These are phyloP conservation scores for Wallacemonas collosoma DNA, from an alignment of 208 protist species.

Conservation along the genomic window DNA sequence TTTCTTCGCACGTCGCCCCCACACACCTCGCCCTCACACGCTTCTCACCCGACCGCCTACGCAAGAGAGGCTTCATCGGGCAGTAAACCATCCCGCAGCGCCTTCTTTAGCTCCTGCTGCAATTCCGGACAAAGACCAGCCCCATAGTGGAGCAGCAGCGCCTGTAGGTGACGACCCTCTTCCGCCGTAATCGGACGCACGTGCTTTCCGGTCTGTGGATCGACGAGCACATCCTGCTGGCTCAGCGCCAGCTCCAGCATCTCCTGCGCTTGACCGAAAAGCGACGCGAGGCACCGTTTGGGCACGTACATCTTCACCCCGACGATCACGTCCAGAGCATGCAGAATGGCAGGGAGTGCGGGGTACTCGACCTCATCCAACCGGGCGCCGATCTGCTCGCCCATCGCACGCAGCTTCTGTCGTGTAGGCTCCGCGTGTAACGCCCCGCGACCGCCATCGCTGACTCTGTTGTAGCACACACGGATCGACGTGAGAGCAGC, in stretches of 20 bases:
- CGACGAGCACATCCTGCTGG: constrained; percentile 71
- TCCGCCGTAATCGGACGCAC: constrained; percentile 80
- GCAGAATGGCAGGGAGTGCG: constrained; percentile 58
- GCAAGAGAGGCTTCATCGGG: constrained; percentile 81
- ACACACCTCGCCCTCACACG: no score
- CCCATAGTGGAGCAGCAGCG: constrained; percentile 82
- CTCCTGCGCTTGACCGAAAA: constrained; percentile 73
- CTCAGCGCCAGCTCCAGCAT: constrained; percentile 79
- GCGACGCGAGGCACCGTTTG: constrained; percentile 66
- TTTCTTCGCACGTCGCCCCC: not conserved
- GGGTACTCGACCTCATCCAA: constrained; percentile 83
- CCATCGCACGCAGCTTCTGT: constrained; percentile 87
- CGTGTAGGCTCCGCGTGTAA: constrained; percentile 84
- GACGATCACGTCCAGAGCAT: constrained; percentile 78
- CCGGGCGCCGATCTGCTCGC: constrained; percentile 78
- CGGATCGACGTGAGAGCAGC: constrained; percentile 71
- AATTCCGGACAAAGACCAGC: constrained; percentile 71
- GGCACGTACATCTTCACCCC: constrained; percentile 90
- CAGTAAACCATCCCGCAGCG: constrained; percentile 77
- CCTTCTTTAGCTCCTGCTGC: constrained; percentile 53
- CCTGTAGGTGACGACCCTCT: constrained; percentile 84
- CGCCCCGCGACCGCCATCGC: constrained; percentile 77
- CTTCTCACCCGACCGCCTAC: not conserved
- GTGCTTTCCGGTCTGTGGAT: constrained; percentile 64
- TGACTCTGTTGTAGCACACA: constrained; percentile 73